These are phyloP conservation scores for Piper longum DNA, from an alignment of 164 flowering plant genomes.

Conservation along the genomic window DNA sequence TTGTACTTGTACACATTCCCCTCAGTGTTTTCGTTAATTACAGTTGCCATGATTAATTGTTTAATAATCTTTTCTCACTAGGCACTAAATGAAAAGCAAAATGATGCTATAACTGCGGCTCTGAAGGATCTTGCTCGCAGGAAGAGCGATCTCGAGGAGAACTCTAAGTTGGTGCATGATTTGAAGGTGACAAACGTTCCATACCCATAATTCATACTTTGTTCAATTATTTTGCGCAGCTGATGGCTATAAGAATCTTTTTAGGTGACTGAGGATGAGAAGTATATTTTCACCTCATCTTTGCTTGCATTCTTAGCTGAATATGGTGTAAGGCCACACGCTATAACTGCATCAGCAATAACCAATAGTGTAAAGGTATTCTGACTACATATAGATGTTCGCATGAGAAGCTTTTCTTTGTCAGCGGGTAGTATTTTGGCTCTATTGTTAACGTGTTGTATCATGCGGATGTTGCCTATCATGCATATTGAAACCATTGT, in stretches of 20 bases:
- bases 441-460: too few relatives aligned
- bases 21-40: not conserved
- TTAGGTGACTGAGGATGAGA: slow-evolving; percentile 76
- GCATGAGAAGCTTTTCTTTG: too few relatives aligned
- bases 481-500: too few relatives aligned
- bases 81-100: slow-evolving; percentile 78
- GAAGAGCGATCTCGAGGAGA: slow-evolving; percentile 70
- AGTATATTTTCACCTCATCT: slow-evolving; percentile 60
- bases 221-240: not conserved
- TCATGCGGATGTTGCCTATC: not conserved
- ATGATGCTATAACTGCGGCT: slow-evolving; percentile 48
- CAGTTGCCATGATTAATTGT: not conserved
- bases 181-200: slow-evolving; percentile 42
- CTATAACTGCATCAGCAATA: slow-evolving; percentile 51
- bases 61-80: slow-evolving; percentile 13
- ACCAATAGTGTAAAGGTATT: slow-evolving; percentile 52
- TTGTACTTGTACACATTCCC: not conserved
- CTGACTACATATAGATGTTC: too few relatives aligned
- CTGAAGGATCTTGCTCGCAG: slow-evolving; percentile 54
- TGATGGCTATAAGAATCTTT: slow-evolving; percentile 4
- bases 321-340: slow-evolving; percentile 57
- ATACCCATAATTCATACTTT: not conserved
- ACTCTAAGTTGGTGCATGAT: slow-evolving; percentile 46
- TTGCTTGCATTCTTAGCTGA: slow-evolving; percentile 66
- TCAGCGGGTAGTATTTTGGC: too few relatives aligned